phyloP scores from a whole-genome alignment of 768 basidiomycete genomes.

The Leccinum disarticulatum region DNA sequence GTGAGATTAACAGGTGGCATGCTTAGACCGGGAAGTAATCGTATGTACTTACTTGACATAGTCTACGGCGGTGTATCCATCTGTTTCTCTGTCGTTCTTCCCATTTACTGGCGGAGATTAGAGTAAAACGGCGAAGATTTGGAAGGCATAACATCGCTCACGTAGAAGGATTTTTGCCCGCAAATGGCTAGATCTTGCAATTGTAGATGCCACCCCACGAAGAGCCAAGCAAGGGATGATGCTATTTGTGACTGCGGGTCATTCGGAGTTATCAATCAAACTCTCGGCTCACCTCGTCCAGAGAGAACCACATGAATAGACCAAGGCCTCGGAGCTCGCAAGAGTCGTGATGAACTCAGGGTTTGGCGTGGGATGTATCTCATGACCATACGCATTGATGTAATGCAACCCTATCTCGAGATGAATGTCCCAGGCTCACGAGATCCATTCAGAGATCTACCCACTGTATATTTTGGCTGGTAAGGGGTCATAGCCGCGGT shows the following conservation, averaged over 20 bases:
- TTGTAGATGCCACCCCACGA: constrained; percentile 72
- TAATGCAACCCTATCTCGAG: constrained; percentile 66
- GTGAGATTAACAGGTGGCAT: neutral
- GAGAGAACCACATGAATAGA: constrained; percentile 92
- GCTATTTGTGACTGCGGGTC: constrained; percentile 36
- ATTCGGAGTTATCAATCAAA: constrained; percentile 8
- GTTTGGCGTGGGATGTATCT: constrained; percentile 89
- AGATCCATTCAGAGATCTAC: constrained; percentile 33
- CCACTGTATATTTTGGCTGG: constrained; percentile 62
- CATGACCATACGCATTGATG: constrained; percentile 88
- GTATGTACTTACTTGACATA: constrained; percentile 63
- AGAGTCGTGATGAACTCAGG: constrained; percentile 72
- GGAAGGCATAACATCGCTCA: constrained; percentile 39
- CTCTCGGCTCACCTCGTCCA: constrained; percentile 75
- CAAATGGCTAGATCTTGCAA: constrained; percentile 70
- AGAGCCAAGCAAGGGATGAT: constrained; percentile 92
- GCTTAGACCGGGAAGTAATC: constrained; percentile 7
- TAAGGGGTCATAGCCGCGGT: constrained; percentile 50
- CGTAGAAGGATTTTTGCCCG: constrained; percentile 83
- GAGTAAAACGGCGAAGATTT: neutral
- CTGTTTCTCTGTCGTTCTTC: constrained; percentile 88
- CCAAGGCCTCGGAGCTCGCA: constrained; percentile 59
- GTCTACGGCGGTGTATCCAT: constrained; percentile 78
- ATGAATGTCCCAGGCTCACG: constrained; percentile 6
- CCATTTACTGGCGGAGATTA: constrained; percentile 65